Percentiles rank a stretch among this genome's conserved stretches.
These are phyloP conservation scores for Dothistroma septosporum DNA, from an alignment of 2,329 filamentous ascomycete genomes.

Conservation along the genomic window DNA sequence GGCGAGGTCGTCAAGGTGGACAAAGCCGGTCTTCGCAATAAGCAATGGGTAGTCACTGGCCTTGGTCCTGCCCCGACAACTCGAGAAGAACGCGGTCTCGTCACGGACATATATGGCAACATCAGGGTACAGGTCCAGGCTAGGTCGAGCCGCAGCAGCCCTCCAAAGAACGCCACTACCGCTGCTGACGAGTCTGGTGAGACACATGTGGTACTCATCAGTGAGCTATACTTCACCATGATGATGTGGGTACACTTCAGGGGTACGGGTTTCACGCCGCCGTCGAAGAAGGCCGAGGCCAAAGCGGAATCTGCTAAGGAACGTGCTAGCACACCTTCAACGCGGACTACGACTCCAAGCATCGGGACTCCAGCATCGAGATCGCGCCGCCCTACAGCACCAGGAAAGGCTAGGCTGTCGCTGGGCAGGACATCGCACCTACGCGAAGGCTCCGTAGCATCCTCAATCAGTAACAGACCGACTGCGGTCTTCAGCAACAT, in stretches of 20 bases:
- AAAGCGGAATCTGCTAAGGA: not conserved
- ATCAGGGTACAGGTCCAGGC: constrained; percentile 38
- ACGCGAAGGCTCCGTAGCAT: constrained; percentile 27
- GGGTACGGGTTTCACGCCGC: constrained; percentile 36
- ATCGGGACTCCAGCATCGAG: constrained; percentile 49
- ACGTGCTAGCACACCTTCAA: constrained; percentile 13
- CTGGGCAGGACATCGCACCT: constrained; percentile 19
- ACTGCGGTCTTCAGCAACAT: constrained; percentile 66
- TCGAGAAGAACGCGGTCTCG: constrained; percentile 31
- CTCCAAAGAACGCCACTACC: constrained; percentile 17
- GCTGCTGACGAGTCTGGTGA: constrained; percentile 31
- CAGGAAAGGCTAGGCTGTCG: constrained; percentile 11
- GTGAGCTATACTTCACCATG: constrained; percentile 42
- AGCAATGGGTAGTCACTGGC: constrained; percentile 43
- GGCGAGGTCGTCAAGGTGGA: constrained; percentile 49
- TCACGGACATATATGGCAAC: constrained; percentile 43
- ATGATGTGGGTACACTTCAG: constrained; percentile 42
- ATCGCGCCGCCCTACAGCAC: constrained; percentile 38
- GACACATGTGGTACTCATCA: constrained; percentile 34
- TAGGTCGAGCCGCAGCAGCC: constrained; percentile 39
- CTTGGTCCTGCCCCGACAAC: constrained; percentile 37
- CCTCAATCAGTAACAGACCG: constrained; percentile 4
- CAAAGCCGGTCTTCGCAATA: constrained; percentile 41
- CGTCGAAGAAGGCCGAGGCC: constrained; percentile 1
- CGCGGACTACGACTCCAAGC: constrained; percentile 35